Base-by-base conservation (phyloP, 192 early-diverging fungal species). In the Phycomyces blakesleeanus region DNA sequence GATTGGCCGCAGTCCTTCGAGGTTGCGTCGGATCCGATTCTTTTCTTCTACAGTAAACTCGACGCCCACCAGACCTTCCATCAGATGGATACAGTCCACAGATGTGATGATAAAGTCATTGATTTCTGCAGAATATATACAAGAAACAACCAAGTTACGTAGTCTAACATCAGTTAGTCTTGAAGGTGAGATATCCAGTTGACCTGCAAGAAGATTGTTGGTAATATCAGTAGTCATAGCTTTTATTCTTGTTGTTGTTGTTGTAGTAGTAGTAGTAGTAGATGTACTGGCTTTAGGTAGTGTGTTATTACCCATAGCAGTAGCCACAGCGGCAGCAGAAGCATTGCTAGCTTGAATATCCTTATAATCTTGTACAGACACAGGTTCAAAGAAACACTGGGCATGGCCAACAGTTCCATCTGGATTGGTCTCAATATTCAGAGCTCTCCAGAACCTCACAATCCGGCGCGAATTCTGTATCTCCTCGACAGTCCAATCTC, bases 21-120 rank as follows among this genome's bases (percentile, higher is more conserved):
- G 71, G 58, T 93, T 93, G 67, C 91, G 88, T 18, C 91, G 85
- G 52, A 93, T 91, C 53, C 91, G 80, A 73, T 93, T 93, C 73
- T 93, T 93, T 68, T 92, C 89, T 55, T 92, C 90, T 6, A 89
- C 84, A 0, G 86, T 90, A 53, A 92, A 90, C 16, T 87, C 80
- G 27, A 89, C 85, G 0, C 81, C 87, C 55, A 90, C 89, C 18
- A 92, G 68, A 2, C 84, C 80, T 72, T 92, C 90, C 7, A 92
- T 68, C 63, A 90, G 60, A 66, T 88, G 84, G 52, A 92, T 87
- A 67, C 85, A 90, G 65, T 92, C 90, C 15, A 90, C 88, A 14
- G 87, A 89, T 14, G 90, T 92, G 27, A 92, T 83, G 69, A 87
- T 90, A 63, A 82, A 92, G 40, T 90, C 87, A 44, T 85, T 82